Evolutionary conservation across 441 rosid species (phyloP).

Genomic region (Erodium trifolium): DNA sequence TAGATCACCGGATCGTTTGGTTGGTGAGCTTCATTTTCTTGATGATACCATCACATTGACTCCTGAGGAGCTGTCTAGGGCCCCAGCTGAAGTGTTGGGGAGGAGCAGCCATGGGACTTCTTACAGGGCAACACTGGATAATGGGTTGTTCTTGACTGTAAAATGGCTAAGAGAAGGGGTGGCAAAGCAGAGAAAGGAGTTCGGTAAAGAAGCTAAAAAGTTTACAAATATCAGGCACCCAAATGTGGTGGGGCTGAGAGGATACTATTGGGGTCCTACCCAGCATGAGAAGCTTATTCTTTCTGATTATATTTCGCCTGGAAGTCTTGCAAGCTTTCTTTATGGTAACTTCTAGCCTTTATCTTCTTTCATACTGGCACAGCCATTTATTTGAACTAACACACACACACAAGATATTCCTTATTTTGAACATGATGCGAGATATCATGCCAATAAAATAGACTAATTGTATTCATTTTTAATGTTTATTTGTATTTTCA

Average conservation of each 20-base stretch:
- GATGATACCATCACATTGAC: slow-evolving; percentile 79
- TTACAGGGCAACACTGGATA: slow-evolving; percentile 83
- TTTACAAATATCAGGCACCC: slow-evolving; percentile 95
- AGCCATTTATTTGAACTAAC: not conserved
- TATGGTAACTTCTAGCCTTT: slow-evolving; percentile 51
- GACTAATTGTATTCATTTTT: too few species aligned
- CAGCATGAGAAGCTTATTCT: slow-evolving; percentile 96
- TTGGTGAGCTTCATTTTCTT: slow-evolving; percentile 85
- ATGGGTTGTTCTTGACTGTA: slow-evolving; percentile 75
- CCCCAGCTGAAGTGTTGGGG: slow-evolving; percentile 96
- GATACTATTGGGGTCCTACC: slow-evolving; percentile 98
- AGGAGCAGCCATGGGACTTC: slow-evolving; percentile 99
- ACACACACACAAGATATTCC: not conserved
- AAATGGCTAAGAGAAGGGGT: slow-evolving; percentile 99
- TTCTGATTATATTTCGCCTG: slow-evolving; percentile 84
- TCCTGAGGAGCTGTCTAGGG: slow-evolving; percentile 89
- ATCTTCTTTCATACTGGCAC: too few species aligned
- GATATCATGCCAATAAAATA: too few species aligned
- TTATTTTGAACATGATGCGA: not conserved
- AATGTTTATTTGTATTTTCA: slow-evolving; percentile 19
- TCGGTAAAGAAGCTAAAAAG: slow-evolving; percentile 88
- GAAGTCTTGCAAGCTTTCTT: slow-evolving; percentile 94
- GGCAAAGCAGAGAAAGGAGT: slow-evolving; percentile 90
- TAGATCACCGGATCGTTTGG: slow-evolving; percentile 81
- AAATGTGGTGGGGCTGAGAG: slow-evolving; percentile 87